These are phyloP conservation scores for Acephala macrosclerotiorum DNA, from an alignment of 2,329 filamentous ascomycete species.

Conservation along the genomic window DNA sequence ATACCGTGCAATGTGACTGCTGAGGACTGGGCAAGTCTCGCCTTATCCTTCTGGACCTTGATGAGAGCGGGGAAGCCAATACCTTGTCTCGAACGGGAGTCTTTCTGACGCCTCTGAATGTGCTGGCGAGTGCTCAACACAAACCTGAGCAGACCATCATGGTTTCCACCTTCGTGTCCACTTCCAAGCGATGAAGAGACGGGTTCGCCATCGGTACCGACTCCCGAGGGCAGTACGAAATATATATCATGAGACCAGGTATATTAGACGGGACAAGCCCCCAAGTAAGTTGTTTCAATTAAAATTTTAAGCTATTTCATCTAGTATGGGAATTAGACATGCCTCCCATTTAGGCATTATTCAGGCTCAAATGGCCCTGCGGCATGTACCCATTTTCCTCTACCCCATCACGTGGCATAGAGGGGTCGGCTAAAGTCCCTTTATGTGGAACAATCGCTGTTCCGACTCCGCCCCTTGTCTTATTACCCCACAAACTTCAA, in stretches of 20 bases:
- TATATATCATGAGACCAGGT: not conserved
- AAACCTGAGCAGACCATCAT: too few species aligned
- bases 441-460: slow-evolving; percentile 3
- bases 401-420: not conserved
- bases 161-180: too few species aligned
- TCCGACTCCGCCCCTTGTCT: not conserved
- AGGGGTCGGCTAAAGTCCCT: slow-evolving; percentile 7
- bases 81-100: not conserved
- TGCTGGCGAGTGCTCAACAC: too few species aligned
- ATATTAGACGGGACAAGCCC: not conserved
- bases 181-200: not conserved
- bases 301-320: not conserved
- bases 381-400: not conserved
- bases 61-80: not conserved
- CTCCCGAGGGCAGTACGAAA: not conserved
- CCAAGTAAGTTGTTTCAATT: slow-evolving; percentile 3
- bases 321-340: not conserved
- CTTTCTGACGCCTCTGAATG: not conserved
- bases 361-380: not conserved
- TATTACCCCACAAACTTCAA: slow-evolving; percentile 8
- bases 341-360: slow-evolving; percentile 7
- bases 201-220: not conserved
- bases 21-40: not conserved
- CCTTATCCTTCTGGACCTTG: not conserved
- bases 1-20: too few species aligned